These are phyloP conservation scores for Aureobasidium sp. DNA, from an alignment of 2,329 filamentous ascomycete genomes.

Conservation along the genomic window DNA sequence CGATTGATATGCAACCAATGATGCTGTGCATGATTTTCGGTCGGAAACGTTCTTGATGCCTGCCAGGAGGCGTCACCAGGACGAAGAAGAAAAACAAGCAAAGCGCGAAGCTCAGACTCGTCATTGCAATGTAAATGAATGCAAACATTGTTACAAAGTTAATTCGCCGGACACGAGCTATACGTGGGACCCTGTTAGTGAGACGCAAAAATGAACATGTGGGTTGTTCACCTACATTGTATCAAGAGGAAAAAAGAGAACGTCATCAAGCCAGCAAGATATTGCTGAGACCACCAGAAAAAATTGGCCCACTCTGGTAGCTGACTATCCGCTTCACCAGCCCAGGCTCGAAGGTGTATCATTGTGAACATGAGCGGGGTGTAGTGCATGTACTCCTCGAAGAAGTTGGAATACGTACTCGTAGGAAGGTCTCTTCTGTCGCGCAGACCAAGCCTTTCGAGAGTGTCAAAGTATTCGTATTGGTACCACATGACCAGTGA, in stretches of 20 bases:
- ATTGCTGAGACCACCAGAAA: conserved; percentile 13
- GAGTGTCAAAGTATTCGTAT: background rate
- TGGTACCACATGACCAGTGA: background rate
- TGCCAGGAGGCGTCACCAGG: background rate
- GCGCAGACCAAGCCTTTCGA: background rate
- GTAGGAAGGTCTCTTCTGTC: background rate
- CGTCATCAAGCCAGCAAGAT: background rate
- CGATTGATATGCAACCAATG: background rate
- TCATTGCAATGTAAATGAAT: conserved; percentile 9
- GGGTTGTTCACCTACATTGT: background rate
- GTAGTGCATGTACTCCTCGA: background rate
- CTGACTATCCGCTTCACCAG: background rate
- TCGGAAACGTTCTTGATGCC: background rate
- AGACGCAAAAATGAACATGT: background rate
- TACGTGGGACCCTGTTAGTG: background rate
- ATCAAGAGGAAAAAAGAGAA: conserved; percentile 8
- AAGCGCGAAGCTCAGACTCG: conserved; percentile 9
- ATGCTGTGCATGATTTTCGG: background rate
- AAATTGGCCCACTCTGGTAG: background rate
- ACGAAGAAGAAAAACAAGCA: conserved; percentile 3
- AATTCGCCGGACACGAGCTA: conserved; percentile 4
- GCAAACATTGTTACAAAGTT: background rate
- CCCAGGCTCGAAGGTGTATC: conserved; percentile 7
- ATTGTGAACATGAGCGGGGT: conserved; percentile 4
- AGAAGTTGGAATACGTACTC: background rate